Evolutionary conservation across 805 yeast genomes (phyloP).

Genomic region (Pichia cephalocereana): DNA sequence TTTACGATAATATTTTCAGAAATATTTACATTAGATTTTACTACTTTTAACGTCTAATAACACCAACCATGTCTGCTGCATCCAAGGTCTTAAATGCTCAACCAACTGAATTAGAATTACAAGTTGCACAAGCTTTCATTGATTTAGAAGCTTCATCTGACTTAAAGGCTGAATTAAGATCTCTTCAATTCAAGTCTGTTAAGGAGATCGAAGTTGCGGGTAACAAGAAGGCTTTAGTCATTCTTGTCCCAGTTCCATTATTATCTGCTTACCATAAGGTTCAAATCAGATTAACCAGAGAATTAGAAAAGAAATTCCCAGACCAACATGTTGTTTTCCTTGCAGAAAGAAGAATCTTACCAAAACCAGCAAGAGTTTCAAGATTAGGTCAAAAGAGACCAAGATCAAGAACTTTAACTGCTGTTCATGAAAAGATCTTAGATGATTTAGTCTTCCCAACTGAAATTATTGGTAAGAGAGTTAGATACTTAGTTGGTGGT

Average conservation of each 20-base stretch:
- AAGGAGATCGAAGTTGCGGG: constrained; percentile 96
- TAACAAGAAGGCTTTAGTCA: constrained; percentile 97
- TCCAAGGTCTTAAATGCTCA: constrained; percentile 89
- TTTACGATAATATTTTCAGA: neutral
- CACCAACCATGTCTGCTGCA: constrained; percentile 80
- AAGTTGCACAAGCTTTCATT: constrained; percentile 96
- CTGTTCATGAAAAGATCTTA: constrained; percentile 97
- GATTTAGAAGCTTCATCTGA: constrained; percentile 94
- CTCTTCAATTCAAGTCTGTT: constrained; percentile 97
- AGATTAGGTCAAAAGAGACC: constrained; percentile 98
- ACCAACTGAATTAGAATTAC: constrained; percentile 98
- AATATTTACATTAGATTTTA: neutral
- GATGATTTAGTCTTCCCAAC: constrained; percentile 99
- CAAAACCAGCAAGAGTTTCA: constrained; percentile 95
- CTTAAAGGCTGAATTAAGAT: constrained; percentile 96
- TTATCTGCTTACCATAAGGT: constrained; percentile 91
- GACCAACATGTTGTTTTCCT: constrained; percentile 99
- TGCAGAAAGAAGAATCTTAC: constrained; percentile 99
- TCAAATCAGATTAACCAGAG: constrained; percentile 96
- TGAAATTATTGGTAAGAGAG: constrained; percentile 98
- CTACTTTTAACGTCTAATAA: neutral
- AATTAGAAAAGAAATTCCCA: constrained; percentile 99
- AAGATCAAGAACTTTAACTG: constrained; percentile 97
- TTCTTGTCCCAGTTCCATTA: constrained; percentile 97
- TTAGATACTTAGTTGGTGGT: constrained; percentile 98